Percentiles rank a stretch among this genome's conserved stretches.
phyloP scores from a whole-genome alignment of 768 basidiomycete species.

The Saitozyma podzolica region DNA sequence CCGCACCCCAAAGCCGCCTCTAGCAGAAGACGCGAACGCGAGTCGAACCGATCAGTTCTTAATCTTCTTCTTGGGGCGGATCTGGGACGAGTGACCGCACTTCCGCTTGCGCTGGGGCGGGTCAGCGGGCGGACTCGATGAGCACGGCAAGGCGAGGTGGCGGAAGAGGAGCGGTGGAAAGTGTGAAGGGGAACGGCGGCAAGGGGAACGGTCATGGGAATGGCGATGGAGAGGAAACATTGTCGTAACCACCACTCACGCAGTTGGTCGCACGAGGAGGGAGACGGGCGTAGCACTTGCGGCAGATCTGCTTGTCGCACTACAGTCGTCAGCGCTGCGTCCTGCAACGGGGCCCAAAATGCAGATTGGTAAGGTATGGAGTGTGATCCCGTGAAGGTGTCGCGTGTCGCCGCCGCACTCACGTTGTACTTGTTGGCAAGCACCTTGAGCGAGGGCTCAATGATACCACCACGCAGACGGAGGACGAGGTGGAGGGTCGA shows the following conservation, averaged over 20 bases:
- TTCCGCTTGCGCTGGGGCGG: conserved; percentile 66
- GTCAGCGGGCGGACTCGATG: conserved; percentile 59
- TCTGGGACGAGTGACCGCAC: conserved; percentile 54
- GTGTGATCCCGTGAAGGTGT: no score
- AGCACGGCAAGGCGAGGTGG: background rate
- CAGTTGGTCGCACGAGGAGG: conserved; percentile 99
- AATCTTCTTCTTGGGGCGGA: conserved; percentile 82
- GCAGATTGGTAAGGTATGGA: no score
- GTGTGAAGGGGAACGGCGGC: background rate
- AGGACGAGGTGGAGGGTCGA: conserved; percentile 96
- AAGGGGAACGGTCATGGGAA: background rate
- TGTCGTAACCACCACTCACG: conserved; percentile 59
- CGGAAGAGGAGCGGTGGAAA: background rate
- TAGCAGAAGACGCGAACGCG: no score
- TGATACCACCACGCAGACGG: conserved; percentile 96
- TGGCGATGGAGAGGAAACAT: background rate
- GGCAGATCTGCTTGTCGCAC: conserved; percentile 99
- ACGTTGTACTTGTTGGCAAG: conserved; percentile 92
- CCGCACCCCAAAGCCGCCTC: no score
- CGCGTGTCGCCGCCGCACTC: conserved; percentile 19
- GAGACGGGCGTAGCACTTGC: conserved; percentile 99
- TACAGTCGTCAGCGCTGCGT: conserved; percentile 13
- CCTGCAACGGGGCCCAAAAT: no score
- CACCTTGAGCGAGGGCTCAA: conserved; percentile 97
- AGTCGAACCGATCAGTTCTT: conserved; percentile 61